These are phyloP conservation scores for Castanospermum australe DNA, from an alignment of 306 rosid species.

Conservation along the genomic window DNA sequence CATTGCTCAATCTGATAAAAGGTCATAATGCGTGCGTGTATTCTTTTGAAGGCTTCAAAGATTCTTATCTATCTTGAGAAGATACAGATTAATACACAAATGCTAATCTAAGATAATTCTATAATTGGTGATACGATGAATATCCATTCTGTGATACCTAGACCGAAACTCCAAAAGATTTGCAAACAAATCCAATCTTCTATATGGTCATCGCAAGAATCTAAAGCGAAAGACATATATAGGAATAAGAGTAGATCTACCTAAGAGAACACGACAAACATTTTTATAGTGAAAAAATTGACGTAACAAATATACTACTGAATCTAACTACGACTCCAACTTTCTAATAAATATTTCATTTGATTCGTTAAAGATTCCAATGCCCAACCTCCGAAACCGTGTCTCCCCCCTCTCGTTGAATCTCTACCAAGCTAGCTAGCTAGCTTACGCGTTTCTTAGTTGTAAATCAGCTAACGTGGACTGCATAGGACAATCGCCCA, in stretches of 20 bases:
- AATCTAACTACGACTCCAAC: not conserved
- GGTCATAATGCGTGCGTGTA: not conserved
- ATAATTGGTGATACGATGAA: constrained; percentile 8
- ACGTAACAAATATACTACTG: constrained; percentile 12
- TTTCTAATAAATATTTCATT: not conserved
- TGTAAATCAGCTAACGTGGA: constrained; percentile 30
- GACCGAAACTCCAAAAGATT: not conserved
- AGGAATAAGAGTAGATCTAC: constrained; percentile 10
- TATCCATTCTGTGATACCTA: not conserved
- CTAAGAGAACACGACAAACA: not conserved
- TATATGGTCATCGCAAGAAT: constrained; percentile 10
- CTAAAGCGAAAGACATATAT: not conserved
- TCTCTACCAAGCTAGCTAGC: constrained; percentile 16
- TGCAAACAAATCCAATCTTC: constrained; percentile 21
- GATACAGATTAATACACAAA: not conserved
- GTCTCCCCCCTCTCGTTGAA: constrained; percentile 17
- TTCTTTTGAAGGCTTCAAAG: constrained; percentile 19
- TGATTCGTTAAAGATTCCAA: constrained; percentile 18
- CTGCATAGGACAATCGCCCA: constrained; percentile 8
- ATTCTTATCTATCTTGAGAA: not conserved
- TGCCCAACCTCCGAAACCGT: constrained; percentile 35
- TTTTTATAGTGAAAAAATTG: constrained; percentile 11
- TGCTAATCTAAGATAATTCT: not conserved
- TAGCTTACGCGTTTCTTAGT: constrained; percentile 40
- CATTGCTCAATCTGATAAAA: not conserved